Evolutionary conservation across 257 asterid species (phyloP).

Genomic region (Nicotiana attenuata): DNA sequence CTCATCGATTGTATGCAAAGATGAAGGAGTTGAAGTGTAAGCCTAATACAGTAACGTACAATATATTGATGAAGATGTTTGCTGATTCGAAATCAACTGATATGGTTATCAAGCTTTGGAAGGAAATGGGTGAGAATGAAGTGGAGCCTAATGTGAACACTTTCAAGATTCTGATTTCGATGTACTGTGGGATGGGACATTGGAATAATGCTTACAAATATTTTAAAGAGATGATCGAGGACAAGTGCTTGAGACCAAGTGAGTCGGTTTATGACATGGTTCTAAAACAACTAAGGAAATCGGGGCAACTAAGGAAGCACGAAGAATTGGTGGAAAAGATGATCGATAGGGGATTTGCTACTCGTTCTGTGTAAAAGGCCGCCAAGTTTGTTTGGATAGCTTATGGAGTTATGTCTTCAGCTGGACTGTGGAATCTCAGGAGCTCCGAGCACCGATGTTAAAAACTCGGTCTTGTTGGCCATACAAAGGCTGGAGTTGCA

Average conservation of each 20-base stretch:
- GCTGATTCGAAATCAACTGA: conserved; percentile 61
- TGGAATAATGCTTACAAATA: conserved; percentile 79
- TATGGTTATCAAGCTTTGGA: conserved; percentile 85
- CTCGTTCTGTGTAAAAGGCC: background rate
- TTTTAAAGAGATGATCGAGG: conserved; percentile 79
- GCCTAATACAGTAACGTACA: conserved; percentile 69
- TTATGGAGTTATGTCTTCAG: background rate
- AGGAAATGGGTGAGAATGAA: conserved; percentile 66
- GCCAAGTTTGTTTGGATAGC: background rate
- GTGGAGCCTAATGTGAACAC: conserved; percentile 82
- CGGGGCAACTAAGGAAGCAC: conserved; percentile 85
- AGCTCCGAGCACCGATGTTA: background rate
- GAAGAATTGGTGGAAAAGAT: conserved; percentile 84
- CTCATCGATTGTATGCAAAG: conserved; percentile 56
- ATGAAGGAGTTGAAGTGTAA: conserved; percentile 67
- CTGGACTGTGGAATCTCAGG: background rate
- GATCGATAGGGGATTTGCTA: conserved; percentile 50
- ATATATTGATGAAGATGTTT: conserved; percentile 87
- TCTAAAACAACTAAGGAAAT: conserved; percentile 62
- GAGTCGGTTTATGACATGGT: conserved; percentile 62
- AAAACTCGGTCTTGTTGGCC: background rate
- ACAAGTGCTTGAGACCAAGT: conserved; percentile 60
- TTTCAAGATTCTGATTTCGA: conserved; percentile 54
- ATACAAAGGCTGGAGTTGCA: background rate
- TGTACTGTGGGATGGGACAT: conserved; percentile 82